Conservation (phyloP, 176 grass and related monocot species). For the Saccharum spontaneum region DNA sequence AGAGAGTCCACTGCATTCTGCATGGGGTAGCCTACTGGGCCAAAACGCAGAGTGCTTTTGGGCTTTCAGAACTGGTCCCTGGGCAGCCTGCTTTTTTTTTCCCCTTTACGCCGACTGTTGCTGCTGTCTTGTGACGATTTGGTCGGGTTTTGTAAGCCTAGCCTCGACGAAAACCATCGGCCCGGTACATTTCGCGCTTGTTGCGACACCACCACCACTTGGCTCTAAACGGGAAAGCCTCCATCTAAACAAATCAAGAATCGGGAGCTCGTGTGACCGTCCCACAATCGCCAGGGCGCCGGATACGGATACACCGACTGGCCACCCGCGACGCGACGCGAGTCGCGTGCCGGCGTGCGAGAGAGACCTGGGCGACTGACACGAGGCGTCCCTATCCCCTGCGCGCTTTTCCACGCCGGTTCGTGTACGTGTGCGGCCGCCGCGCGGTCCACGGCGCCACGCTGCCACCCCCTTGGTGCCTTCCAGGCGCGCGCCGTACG, state of each 20-base stretch:
- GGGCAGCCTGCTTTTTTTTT: no score
- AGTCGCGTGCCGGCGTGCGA: background rate
- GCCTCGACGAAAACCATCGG: no score
- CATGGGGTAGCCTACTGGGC: no score
- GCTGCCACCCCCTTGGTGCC: background rate
- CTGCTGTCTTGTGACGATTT: no score
- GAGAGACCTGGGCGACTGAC: background rate
- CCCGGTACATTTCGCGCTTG: no score
- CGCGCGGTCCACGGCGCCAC: background rate
- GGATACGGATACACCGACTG: background rate
- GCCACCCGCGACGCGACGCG: background rate
- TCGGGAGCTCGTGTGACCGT: background rate
- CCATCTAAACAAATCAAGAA: background rate
- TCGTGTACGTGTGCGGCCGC: background rate
- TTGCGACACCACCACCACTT: no score
- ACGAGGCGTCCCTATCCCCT: background rate
- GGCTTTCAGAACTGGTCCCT: no score
- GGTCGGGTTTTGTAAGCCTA: no score
- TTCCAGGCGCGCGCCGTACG: background rate
- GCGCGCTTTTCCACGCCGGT: background rate
- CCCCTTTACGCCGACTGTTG: no score
- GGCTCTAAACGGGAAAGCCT: no score
- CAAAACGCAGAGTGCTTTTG: no score
- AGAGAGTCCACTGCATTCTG: no score
- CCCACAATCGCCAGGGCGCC: background rate